Evolutionary conservation across 306 rosid species (phyloP).

Genomic region (Acacia confusa): DNA sequence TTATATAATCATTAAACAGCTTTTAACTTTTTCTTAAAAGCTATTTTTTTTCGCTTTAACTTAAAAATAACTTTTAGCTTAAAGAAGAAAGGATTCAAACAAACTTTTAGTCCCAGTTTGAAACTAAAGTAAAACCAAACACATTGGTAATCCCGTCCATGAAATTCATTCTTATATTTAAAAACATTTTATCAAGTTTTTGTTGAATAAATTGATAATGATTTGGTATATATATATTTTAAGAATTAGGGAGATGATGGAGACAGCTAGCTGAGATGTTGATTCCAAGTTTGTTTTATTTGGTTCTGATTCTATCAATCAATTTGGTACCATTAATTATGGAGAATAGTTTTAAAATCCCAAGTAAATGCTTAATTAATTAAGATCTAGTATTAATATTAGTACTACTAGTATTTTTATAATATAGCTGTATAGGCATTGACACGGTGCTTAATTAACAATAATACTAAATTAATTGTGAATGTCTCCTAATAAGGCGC

Average conservation of each 20-base stretch:
- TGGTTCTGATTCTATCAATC: background rate
- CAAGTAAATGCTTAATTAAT: slow-evolving; percentile 45
- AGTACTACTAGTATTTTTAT: background rate
- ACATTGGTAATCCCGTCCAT: background rate
- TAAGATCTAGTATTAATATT: slow-evolving; percentile 20
- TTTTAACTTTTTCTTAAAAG: too few relatives aligned
- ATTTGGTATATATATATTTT: background rate
- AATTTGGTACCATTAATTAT: slow-evolving; percentile 11
- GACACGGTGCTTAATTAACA: slow-evolving; percentile 39
- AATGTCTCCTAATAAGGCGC: slow-evolving; percentile 58
- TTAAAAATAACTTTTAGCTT: too few relatives aligned
- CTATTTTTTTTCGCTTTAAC: too few relatives aligned
- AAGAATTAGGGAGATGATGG: background rate
- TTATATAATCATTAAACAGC: too few relatives aligned
- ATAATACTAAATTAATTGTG: slow-evolving; percentile 31
- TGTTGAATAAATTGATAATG: background rate
- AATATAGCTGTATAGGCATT: slow-evolving; percentile 18
- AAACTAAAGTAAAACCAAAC: background rate
- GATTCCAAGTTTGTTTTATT: slow-evolving; percentile 21
- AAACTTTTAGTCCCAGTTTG: too few relatives aligned
- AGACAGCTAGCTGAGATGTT: slow-evolving; percentile 38
- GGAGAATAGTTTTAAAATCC: slow-evolving; percentile 52
- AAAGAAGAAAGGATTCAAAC: too few relatives aligned
- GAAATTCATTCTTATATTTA: background rate
- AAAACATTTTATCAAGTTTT: background rate